A percentile compares a stretch with the other conserved stretches of the same genome.
phyloP scores from a whole-genome alignment of 2,329 filamentous ascomycete genomes.

The Lanzia echinophila region DNA sequence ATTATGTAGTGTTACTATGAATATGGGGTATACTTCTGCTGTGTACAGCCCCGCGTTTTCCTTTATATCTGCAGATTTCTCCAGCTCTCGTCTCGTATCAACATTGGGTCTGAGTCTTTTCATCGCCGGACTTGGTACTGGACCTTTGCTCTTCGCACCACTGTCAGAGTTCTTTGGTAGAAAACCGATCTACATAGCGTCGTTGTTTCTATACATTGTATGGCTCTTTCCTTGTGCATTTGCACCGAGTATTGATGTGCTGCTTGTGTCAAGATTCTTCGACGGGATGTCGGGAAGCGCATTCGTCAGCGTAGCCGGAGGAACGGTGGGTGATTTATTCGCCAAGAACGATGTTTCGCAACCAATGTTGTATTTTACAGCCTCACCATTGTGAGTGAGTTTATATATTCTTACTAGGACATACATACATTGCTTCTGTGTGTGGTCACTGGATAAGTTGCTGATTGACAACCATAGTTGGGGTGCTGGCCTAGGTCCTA shows the following conservation, averaged over 20 bases:
- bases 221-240: slow-evolving; percentile 58
- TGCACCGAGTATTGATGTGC: slow-evolving; percentile 51
- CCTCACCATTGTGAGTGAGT: slow-evolving; percentile 47
- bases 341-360: slow-evolving; percentile 56
- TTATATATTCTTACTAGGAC: too few relatives aligned
- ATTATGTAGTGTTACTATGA: not conserved
- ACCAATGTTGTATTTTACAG: slow-evolving; percentile 75
- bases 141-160: slow-evolving; percentile 56
- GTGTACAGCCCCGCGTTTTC: not conserved
- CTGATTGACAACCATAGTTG: slow-evolving; percentile 24
- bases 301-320: slow-evolving; percentile 56
- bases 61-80: slow-evolving; percentile 9
- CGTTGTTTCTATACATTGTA: slow-evolving; percentile 62
- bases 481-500: slow-evolving; percentile 50
- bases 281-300: slow-evolving; percentile 51
- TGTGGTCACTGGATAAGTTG: too few relatives aligned
- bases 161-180: slow-evolving; percentile 59
- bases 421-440: too few relatives aligned
- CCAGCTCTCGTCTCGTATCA: slow-evolving; percentile 32
- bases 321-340: slow-evolving; percentile 78
- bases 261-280: slow-evolving; percentile 57
- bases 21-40: not conserved
- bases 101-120: slow-evolving; percentile 53
- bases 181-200: slow-evolving; percentile 51
- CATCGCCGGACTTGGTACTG: slow-evolving; percentile 52